phyloP scores from a whole-genome alignment of 768 basidiomycete species.

The Lactifluus subvellereus region DNA sequence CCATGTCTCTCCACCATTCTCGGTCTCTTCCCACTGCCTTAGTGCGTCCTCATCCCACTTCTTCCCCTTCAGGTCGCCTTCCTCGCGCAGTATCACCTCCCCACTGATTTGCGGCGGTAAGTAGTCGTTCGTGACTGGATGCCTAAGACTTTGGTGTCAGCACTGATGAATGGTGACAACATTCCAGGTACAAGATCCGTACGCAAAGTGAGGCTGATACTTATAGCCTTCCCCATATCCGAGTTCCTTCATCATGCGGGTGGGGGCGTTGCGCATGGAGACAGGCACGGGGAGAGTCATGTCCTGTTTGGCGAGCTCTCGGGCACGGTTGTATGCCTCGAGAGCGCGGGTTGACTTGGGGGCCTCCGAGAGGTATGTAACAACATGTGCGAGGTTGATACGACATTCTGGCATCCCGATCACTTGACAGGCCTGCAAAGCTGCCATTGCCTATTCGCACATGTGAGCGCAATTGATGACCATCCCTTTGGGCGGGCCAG shows the following conservation, averaged over 20 bases:
- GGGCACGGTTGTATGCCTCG: slow-evolving; percentile 66
- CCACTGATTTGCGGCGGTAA: slow-evolving; percentile 41
- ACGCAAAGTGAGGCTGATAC: slow-evolving; percentile 46
- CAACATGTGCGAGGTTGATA: slow-evolving; percentile 73
- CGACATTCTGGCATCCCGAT: slow-evolving; percentile 81
- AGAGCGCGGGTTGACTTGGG: slow-evolving; percentile 78
- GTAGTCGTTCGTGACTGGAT: slow-evolving; percentile 51
- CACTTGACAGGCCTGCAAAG: slow-evolving; percentile 58
- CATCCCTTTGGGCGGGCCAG: background rate
- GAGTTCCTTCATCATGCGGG: slow-evolving; percentile 49
- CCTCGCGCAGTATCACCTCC: slow-evolving; percentile 35
- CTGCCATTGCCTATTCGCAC: slow-evolving; percentile 48
- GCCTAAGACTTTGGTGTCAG: slow-evolving; percentile 29
- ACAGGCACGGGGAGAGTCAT: slow-evolving; percentile 60
- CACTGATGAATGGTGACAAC: background rate
- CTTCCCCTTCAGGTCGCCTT: slow-evolving; percentile 37
- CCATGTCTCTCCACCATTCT: slow-evolving; percentile 38
- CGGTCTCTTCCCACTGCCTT: slow-evolving; percentile 41
- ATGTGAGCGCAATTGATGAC: background rate
- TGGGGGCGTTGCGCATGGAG: slow-evolving; percentile 75
- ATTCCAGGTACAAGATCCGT: slow-evolving; percentile 15
- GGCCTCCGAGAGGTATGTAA: slow-evolving; percentile 73
- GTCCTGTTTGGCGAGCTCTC: slow-evolving; percentile 50
- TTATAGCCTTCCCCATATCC: slow-evolving; percentile 47
- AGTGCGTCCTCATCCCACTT: slow-evolving; percentile 45